Percentiles rank a stretch among this genome's conserved stretches.
These are phyloP conservation scores for Solanum boliviense DNA, from an alignment of 257 asterid species.

Conservation along the genomic window DNA sequence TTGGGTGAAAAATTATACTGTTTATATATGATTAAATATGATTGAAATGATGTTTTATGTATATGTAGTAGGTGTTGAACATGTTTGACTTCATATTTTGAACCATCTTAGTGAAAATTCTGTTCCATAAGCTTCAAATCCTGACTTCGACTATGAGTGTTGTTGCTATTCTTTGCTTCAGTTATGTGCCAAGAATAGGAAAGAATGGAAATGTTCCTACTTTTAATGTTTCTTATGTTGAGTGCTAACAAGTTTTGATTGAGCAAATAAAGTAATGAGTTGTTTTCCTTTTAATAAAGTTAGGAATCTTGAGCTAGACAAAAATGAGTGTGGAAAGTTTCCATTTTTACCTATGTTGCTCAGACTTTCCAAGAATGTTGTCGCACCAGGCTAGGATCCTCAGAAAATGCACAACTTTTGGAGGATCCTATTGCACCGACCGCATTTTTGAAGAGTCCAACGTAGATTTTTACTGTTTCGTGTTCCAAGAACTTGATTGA, in stretches of 20 bases:
- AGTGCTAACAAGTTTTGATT: not conserved
- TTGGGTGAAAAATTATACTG: not conserved
- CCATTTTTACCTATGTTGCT: not conserved
- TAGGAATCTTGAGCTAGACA: not conserved
- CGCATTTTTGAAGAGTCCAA: not conserved
- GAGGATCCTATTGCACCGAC: not conserved
- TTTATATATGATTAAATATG: not conserved
- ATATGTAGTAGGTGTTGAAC: not conserved
- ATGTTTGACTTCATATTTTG: not conserved
- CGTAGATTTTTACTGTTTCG: not conserved
- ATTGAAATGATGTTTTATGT: not conserved
- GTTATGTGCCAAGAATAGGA: not conserved
- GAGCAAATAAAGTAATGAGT: not conserved
- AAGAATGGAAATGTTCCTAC: not conserved
- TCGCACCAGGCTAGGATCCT: not conserved
- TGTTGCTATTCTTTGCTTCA: slow-evolving; percentile 17
- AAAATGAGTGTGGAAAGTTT: not conserved
- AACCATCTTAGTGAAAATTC: not conserved
- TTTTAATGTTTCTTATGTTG: not conserved
- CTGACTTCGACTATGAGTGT: not conserved
- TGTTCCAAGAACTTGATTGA: not conserved
- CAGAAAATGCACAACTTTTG: not conserved
- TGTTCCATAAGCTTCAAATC: not conserved
- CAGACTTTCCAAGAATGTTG: not conserved
- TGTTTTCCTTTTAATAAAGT: not conserved